Percentiles rank a stretch among this genome's conserved stretches.
Conservation (phyloP, 371 early-diverging fungal genomes). For the Syncephalis fuscata region DNA sequence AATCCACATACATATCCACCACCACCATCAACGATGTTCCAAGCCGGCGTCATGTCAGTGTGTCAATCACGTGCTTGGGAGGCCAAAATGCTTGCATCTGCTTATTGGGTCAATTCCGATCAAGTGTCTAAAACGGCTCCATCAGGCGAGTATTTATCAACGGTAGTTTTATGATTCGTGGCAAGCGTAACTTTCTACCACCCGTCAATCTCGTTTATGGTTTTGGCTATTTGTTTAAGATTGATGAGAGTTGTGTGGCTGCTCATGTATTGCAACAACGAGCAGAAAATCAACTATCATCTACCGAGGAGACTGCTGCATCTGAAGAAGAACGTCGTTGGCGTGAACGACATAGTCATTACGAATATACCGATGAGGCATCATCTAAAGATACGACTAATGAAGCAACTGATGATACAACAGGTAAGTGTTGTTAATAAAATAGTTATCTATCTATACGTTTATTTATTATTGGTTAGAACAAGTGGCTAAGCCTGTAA, state of each 20-base stretch:
- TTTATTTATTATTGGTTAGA: neutral
- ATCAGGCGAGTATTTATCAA: slow-evolving; percentile 89
- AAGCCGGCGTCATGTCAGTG: slow-evolving; percentile 95
- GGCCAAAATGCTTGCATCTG: slow-evolving; percentile 83
- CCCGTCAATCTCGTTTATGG: slow-evolving; percentile 95
- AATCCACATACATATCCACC: slow-evolving; percentile 58
- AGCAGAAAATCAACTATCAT: slow-evolving; percentile 8
- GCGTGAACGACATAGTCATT: neutral
- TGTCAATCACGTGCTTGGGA: slow-evolving; percentile 98
- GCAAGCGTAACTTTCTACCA: slow-evolving; percentile 92
- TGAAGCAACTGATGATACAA: neutral
- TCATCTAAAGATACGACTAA: neutral
- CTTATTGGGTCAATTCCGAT: slow-evolving; percentile 90
- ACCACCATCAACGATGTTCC: slow-evolving; percentile 80
- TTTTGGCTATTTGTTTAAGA: slow-evolving; percentile 82
- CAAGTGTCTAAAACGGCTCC: slow-evolving; percentile 96
- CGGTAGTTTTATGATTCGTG: slow-evolving; percentile 95
- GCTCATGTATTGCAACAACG: slow-evolving; percentile 40
- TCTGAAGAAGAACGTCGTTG: too few species aligned
- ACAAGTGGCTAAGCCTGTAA: too few species aligned
- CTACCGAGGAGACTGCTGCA: too few species aligned
- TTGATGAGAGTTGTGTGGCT: slow-evolving; percentile 61
- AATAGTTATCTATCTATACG: too few species aligned
- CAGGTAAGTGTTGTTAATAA: neutral
- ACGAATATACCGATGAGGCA: neutral